Evolutionary conservation across 2,329 filamentous ascomycete species (phyloP), one percentile per base, ranked within the genome.

Genomic region (Rutstroemia sydowiana): DNA sequence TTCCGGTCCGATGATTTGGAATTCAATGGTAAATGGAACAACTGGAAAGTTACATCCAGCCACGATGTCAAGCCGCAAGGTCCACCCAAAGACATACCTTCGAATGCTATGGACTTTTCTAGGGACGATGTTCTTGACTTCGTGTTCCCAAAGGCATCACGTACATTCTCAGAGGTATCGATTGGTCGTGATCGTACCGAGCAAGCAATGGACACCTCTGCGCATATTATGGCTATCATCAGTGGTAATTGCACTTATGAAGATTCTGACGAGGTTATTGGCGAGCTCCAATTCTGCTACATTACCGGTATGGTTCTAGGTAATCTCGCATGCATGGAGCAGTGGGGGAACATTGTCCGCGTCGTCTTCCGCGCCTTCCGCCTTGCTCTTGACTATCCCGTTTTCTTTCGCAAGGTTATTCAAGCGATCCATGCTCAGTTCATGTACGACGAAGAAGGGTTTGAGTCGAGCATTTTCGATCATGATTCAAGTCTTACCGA

Each of bases 231-330:
- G 10, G 66, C 69, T 6, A 59, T 71, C 4, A 66, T 80, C 14
- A 61, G 68, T 21, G 56, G 62, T n/a, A 55, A 45, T 18, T 63
- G 28, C 47, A 59, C 52, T 1, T 69, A 70, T 30, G 58, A 64
- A n/a, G 63, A 66, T 41, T 55, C 60, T 1, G 66, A 69, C 1
- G 74, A 79, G 49, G 65, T 84, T 23, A 63, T 79, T 5, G 81
- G 79, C 43, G 81, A 85, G 61, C 64, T 84, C 2, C 81, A 84
- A 58, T 77, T 84, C 62, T 73, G 74, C 39, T 84, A 77, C 59
- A 60, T 84, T 4, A 75, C 75, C 0, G 80, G 79, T 34, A 73
- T 76, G 62, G 72, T 79, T 50, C 72, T 84, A 1, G 75, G 76
- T 37, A 84, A 82, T 62, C 68, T 76, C 39, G 71, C 77, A 8